A percentile compares a stretch with the other conserved stretches of the same genome.
phyloP scores from a whole-genome alignment of 139 green algal genomes.

The Eudorina sp. region DNA sequence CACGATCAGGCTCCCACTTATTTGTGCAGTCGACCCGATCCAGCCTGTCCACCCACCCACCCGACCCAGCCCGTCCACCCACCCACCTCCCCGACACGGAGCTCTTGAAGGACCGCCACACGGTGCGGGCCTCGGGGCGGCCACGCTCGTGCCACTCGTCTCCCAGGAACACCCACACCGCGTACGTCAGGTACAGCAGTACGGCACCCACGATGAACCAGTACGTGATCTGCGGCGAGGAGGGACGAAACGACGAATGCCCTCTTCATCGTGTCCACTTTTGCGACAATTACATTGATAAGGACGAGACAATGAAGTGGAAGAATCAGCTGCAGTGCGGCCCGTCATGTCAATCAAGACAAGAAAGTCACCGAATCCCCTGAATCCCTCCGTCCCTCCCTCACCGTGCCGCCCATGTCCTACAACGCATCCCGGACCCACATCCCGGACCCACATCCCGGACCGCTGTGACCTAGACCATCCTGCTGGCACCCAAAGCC shows the following conservation, averaged over 20 bases:
- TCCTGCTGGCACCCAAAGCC: too few species aligned
- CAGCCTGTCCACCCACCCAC: neutral
- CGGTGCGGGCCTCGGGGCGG: neutral
- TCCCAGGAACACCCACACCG: constrained; percentile 77
- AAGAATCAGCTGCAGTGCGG: neutral
- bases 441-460: too few species aligned
- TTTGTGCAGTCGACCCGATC: too few species aligned
- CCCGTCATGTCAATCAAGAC: neutral
- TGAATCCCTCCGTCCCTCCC: too few species aligned
- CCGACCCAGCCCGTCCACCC: neutral
- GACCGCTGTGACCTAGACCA: too few species aligned
- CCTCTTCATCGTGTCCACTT: too few species aligned
- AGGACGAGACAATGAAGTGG: neutral
- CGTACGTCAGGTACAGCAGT: constrained; percentile 78
- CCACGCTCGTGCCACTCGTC: constrained; percentile 73
- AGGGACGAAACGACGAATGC: too few species aligned
- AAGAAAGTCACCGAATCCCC: neutral
- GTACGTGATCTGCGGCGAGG: constrained; percentile 46
- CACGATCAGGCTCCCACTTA: too few species aligned
- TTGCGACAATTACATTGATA: neutral
- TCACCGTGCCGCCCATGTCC: too few species aligned
- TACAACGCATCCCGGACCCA: too few species aligned
- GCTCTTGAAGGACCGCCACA: neutral
- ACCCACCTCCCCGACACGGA: constrained; percentile 9
- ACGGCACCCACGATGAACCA: constrained; percentile 70